These are phyloP conservation scores for Pholiota molesta DNA, from an alignment of 768 basidiomycete species.

Conservation along the genomic window DNA sequence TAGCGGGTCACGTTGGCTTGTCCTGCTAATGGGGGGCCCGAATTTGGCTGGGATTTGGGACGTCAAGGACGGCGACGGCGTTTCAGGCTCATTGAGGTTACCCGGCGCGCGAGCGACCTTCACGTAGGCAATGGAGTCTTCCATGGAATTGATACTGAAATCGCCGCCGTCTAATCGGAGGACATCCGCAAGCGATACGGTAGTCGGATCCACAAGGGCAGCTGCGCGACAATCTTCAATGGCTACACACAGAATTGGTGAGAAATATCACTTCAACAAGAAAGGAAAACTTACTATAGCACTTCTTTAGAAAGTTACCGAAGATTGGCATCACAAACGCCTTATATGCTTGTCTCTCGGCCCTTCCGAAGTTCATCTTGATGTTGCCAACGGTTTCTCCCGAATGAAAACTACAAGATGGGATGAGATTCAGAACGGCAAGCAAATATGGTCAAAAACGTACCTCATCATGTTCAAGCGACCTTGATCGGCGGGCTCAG, in stretches of 20 bases:
- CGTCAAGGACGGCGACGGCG: too few species aligned
- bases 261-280: background rate
- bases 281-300: background rate
- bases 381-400: background rate
- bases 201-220: background rate
- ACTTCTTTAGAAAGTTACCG: background rate
- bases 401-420: background rate
- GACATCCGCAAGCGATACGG: background rate
- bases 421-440: background rate
- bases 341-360: background rate
- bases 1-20: too few species aligned
- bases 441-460: background rate
- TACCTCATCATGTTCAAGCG: background rate
- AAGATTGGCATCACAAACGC: background rate
- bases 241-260: background rate
- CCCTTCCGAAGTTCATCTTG: background rate
- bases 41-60: too few species aligned
- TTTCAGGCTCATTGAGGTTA: too few species aligned
- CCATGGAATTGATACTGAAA: background rate
- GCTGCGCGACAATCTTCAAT: background rate
- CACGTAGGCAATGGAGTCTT: too few species aligned
- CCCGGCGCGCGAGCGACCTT: too few species aligned
- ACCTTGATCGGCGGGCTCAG: constrained; percentile 11
- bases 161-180: background rate
- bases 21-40: too few species aligned